A percentile compares a stretch with the other conserved stretches of the same genome.
phyloP scores from a whole-genome alignment of 2,329 filamentous ascomycete species.

The Botrytis fragariae region DNA sequence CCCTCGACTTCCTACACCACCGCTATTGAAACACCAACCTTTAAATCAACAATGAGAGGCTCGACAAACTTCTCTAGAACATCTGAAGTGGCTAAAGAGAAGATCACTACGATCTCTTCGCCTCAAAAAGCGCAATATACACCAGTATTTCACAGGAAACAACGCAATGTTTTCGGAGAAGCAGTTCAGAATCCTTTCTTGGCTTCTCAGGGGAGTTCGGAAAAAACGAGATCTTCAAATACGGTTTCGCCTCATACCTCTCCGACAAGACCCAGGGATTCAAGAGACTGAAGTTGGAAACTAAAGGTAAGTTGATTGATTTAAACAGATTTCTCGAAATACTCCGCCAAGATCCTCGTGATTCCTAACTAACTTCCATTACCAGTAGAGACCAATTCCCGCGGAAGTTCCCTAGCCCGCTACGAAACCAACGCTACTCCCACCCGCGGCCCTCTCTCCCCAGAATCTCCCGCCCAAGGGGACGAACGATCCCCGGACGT shows the following conservation, averaged over 20 bases:
- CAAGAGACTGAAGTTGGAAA: neutral
- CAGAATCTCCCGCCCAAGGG: neutral
- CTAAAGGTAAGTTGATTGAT: neutral
- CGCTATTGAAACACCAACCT: neutral
- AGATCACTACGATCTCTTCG: neutral
- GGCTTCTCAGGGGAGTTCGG: neutral
- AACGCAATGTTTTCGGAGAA: conserved; percentile 21
- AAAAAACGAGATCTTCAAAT: neutral
- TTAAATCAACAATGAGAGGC: neutral
- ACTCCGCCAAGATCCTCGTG: too few relatives aligned
- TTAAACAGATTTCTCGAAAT: neutral
- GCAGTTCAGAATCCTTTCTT: conserved; percentile 19
- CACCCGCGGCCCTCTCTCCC: neutral
- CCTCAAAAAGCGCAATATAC: conserved; percentile 3
- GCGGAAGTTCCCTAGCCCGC: conserved; percentile 11
- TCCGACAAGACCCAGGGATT: neutral
- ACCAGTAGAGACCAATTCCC: neutral
- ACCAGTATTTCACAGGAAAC: conserved; percentile 2
- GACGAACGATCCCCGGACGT: conserved; percentile 9
- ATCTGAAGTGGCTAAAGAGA: neutral
- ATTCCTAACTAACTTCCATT: neutral
- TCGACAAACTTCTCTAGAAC: neutral
- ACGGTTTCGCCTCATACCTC: conserved; percentile 16
- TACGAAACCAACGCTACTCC: conserved; percentile 16
- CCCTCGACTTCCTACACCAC: neutral